Conservation (phyloP, 2,329 filamentous ascomycete genomes). For the Fusarium sp. region DNA sequence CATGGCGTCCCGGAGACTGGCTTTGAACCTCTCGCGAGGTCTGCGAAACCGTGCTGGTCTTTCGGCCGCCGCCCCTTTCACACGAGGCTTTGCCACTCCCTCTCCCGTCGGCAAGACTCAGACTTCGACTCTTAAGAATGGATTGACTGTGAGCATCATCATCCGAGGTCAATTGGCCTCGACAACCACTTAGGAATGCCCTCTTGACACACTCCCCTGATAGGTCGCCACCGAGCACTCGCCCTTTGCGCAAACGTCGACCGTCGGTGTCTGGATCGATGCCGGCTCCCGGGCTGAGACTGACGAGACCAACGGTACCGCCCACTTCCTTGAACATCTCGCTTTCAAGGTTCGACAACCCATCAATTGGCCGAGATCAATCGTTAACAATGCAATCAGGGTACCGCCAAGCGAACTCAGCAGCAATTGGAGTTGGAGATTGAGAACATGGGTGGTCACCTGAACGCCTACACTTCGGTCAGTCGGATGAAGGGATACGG, state of each 20-base stretch:
- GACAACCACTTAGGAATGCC: conserved; percentile 19
- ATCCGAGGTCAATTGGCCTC: conserved; percentile 53
- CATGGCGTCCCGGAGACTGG: conserved; percentile 98
- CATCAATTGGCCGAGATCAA: conserved; percentile 34
- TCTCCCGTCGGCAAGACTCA: conserved; percentile 85
- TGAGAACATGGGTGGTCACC: conserved; percentile 99
- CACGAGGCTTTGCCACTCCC: conserved; percentile 90
- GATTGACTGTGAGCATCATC: conserved; percentile 80
- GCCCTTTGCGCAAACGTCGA: conserved; percentile 97
- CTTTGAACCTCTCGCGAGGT: conserved; percentile 91
- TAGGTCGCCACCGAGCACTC: conserved; percentile 98
- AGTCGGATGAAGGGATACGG: conserved; percentile 52
- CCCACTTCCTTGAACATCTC: conserved; percentile 99
- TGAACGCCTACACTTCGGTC: conserved; percentile 99
- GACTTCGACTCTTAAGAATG: conserved; percentile 96
- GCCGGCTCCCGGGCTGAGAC: conserved; percentile 98
- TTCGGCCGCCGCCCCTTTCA: conserved; percentile 79
- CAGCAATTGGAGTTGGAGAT: conserved; percentile 99
- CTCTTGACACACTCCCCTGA: conserved; percentile 40
- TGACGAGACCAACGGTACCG: conserved; percentile 97
- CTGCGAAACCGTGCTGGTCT: conserved; percentile 88
- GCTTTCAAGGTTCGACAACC: conserved; percentile 87
- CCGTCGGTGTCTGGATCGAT: conserved; percentile 99
- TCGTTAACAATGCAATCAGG: conserved; percentile 61
- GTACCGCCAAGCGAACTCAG: conserved; percentile 92